A percentile compares a stretch with the other conserved stretches of the same genome.
phyloP scores from a whole-genome alignment of 345 rosid genomes.

The Clausena lansium region DNA sequence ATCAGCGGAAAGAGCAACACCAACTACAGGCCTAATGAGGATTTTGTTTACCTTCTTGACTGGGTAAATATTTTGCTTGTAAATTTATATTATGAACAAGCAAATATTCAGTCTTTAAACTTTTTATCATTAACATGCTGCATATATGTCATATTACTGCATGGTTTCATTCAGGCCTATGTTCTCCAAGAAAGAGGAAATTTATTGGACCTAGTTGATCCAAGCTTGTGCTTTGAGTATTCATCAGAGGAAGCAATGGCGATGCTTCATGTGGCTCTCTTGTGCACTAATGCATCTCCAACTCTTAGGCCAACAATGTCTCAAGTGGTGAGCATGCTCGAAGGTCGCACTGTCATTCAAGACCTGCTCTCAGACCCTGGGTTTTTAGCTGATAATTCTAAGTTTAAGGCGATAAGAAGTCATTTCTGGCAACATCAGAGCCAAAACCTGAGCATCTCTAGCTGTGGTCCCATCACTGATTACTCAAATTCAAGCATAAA shows the following conservation, averaged over 20 bases:
- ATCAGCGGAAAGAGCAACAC: slow-evolving; percentile 81
- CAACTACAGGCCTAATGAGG: slow-evolving; percentile 70
- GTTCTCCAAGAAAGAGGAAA: slow-evolving; percentile 73
- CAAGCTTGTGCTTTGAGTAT: slow-evolving; percentile 46
- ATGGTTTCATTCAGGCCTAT: slow-evolving; percentile 44
- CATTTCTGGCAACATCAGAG: slow-evolving; percentile 83
- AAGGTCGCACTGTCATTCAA: slow-evolving; percentile 66
- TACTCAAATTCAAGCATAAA: slow-evolving; percentile 28
- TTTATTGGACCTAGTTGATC: slow-evolving; percentile 65
- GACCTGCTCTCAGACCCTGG: slow-evolving; percentile 75
- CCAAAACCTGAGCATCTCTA: slow-evolving; percentile 49
- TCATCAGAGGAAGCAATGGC: slow-evolving; percentile 68
- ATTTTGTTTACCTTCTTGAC: slow-evolving; percentile 76
- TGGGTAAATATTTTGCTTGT: slow-evolving; percentile 44
- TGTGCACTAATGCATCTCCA: slow-evolving; percentile 82
- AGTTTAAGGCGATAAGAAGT: slow-evolving; percentile 62
- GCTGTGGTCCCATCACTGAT: slow-evolving; percentile 28
- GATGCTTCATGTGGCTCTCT: slow-evolving; percentile 73
- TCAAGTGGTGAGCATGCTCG: slow-evolving; percentile 81
- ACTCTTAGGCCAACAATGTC: slow-evolving; percentile 89
- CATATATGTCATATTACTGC: not conserved
- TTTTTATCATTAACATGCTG: too few species aligned
- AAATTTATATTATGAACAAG: too few species aligned
- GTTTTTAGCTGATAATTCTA: slow-evolving; percentile 55
- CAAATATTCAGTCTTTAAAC: not conserved